These are phyloP conservation scores for Termitomyces sp. DNA, from an alignment of 768 basidiomycete genomes.

Conservation along the genomic window DNA sequence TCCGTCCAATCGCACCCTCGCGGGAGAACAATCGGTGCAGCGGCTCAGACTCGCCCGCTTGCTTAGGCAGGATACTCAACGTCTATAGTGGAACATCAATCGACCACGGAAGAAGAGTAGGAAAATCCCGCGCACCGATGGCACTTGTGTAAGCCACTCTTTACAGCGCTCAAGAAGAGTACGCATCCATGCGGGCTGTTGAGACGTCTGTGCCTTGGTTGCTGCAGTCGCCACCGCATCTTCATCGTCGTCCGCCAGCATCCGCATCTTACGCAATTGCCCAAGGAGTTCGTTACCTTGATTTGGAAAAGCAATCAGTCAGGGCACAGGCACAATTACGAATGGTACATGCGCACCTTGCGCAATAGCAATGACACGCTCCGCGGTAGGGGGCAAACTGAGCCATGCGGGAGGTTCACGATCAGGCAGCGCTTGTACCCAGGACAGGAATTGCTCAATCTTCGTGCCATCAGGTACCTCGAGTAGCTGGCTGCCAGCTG, in stretches of 20 bases:
- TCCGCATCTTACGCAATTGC: conserved; percentile 92
- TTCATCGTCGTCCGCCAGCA: conserved; percentile 82
- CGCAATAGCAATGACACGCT: conserved; percentile 83
- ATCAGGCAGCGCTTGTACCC: conserved; percentile 87
- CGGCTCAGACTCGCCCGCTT: conserved; percentile 72
- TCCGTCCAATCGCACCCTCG: conserved; percentile 76
- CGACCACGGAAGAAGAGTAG: conserved; percentile 4
- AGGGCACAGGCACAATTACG: conserved; percentile 1
- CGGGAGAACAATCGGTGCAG: conserved; percentile 85
- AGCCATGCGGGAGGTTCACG: conserved; percentile 94
- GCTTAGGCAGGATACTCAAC: conserved; percentile 59
- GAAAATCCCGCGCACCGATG: conserved; percentile 44
- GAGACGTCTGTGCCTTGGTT: conserved; percentile 56
- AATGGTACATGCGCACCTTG: conserved; percentile 57
- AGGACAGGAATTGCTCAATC: conserved; percentile 83
- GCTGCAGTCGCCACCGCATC: conserved; percentile 45
- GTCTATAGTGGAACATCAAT: conserved; percentile 32
- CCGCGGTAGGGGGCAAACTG: conserved; percentile 87
- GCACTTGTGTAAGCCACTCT: conserved; percentile 78
- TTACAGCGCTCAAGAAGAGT: conserved; percentile 72
- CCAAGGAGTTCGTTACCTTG: conserved; percentile 76
- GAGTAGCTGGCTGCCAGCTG: conserved; percentile 50
- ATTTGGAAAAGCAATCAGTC: conserved; percentile 3
- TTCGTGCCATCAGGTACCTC: conserved; percentile 88
- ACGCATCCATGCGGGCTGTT: conserved; percentile 95